Evolutionary conservation across 225 moss, liverwort and hornwort species (phyloP), one percentile per base, ranked within the genome.

Genomic region (Polytrichum formosum): DNA sequence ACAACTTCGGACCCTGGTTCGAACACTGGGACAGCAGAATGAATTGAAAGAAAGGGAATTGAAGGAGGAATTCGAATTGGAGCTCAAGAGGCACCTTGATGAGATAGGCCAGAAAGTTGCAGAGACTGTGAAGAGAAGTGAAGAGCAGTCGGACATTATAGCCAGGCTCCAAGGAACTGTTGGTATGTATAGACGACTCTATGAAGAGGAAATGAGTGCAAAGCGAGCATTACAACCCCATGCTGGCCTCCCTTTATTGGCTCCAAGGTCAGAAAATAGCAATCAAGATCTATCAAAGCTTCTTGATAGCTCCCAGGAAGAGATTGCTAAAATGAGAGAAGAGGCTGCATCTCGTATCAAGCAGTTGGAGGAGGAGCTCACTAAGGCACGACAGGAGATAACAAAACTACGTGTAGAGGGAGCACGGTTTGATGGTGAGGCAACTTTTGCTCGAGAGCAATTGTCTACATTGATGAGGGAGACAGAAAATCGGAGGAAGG

Each of bases 121-220:
- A 54, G 94, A 94, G 46, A 84, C 90, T 53, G 79, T 94, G 77
- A 82, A 83, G 72, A 82, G 81, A 77, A 92, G 81, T 82, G 92
- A 97, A 82, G 92, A 93, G 77, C 90, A 94, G 83, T 81, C 85
- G 28, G 94, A 94, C 10, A 79, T 97, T 17, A 91, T 91, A 59
- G 89, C 87, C 56, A 85, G 86, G 59, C 92, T 97, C 67, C 97
- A 97, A 76, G 94, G 89, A 82, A 90, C 88, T 82, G 93, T 95
- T 30, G 85, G 87, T 70, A 94, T 98, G 97, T 98, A 94, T 67
- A 91, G 91, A 82, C 88, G 94, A 75, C 83, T 98, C 54, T 92
- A 94, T 70, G 94, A 98, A 79, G 94, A 98, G 30, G 90, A 84
- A 80, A 83, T 91, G 82, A 89, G 79, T 77, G 69, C 88, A 71